Evolutionary conservation across 495 filamentous ascomycete species (phyloP).

Genomic region (Sabuloglossum arenarium): DNA sequence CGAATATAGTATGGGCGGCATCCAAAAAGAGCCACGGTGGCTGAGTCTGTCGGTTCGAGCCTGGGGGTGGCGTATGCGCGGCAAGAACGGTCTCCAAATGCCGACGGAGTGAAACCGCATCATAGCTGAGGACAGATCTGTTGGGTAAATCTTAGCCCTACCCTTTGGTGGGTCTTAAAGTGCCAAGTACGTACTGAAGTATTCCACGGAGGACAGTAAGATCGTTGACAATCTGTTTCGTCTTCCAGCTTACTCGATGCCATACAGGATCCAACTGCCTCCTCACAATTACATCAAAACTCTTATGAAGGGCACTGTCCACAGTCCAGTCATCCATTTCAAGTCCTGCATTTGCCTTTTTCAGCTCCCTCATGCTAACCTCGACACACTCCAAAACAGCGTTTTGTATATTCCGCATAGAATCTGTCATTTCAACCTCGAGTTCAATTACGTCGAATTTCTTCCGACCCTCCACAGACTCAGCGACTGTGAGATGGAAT

Average conservation of each 20-base stretch:
- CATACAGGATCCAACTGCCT: conserved; percentile 90
- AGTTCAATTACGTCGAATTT: conserved; percentile 95
- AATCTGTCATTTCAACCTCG: conserved; percentile 88
- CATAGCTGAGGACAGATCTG: conserved; percentile 56
- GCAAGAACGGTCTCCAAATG: conserved; percentile 89
- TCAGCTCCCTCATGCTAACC: conserved; percentile 75
- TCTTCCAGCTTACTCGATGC: conserved; percentile 91
- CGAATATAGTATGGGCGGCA: conserved; percentile 84
- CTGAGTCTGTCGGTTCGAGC: conserved; percentile 68
- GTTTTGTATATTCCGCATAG: conserved; percentile 83
- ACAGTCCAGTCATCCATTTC: conserved; percentile 97
- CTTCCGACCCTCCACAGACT: conserved; percentile 71
- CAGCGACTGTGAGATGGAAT: conserved; percentile 79
- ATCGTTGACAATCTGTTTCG: conserved; percentile 81
- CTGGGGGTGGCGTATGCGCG: conserved; percentile 71
- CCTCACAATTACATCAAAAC: conserved; percentile 73
- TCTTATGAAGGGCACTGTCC: conserved; percentile 81
- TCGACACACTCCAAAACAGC: conserved; percentile 94
- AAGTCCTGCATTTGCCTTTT: conserved; percentile 68
- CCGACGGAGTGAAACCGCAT: conserved; percentile 78
- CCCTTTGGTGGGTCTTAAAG: background rate
- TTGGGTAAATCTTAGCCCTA: conserved; percentile 9
- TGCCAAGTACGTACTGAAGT: conserved; percentile 34
- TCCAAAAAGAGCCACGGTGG: conserved; percentile 95
- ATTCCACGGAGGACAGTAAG: conserved; percentile 70